These are phyloP conservation scores for Roridomyces roridus DNA, from an alignment of 768 basidiomycete genomes.

Conservation along the genomic window DNA sequence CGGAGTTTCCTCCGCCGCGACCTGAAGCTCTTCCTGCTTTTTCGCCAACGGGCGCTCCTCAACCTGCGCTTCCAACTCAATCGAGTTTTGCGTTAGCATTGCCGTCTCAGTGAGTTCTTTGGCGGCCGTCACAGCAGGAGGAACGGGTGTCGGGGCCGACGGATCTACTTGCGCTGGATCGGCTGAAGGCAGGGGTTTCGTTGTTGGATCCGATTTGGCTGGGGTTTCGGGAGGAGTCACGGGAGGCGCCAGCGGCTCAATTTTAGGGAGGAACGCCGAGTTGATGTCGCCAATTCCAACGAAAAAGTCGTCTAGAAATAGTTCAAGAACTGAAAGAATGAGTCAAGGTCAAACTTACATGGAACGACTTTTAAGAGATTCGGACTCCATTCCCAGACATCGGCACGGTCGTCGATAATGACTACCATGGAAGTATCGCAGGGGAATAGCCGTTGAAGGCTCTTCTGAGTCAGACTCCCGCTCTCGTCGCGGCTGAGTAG, in stretches of 20 bases:
- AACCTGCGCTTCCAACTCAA: constrained; percentile 82
- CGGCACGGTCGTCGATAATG: constrained; percentile 97
- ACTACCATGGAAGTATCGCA: constrained; percentile 99
- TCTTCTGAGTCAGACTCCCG: constrained; percentile 94
- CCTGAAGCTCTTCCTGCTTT: constrained; percentile 80
- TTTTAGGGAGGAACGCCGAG: constrained; percentile 88
- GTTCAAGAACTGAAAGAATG: constrained; percentile 23
- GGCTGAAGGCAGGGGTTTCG: constrained; percentile 31
- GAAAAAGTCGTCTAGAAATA: constrained; percentile 88
- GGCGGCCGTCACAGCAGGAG: constrained; percentile 41
- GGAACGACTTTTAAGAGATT: constrained; percentile 97
- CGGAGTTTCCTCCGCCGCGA: constrained; percentile 32
- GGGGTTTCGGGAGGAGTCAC: constrained; percentile 27
- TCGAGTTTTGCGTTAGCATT: constrained; percentile 71
- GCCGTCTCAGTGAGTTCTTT: constrained; percentile 55
- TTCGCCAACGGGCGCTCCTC: constrained; percentile 88
- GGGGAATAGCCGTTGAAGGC: constrained; percentile 90
- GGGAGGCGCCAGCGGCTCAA: constrained; percentile 57
- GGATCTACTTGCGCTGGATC: constrained; percentile 30
- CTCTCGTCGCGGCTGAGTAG: constrained; percentile 95
- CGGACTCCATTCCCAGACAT: constrained; percentile 98
- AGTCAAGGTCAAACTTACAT: constrained; percentile 55
- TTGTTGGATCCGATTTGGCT: constrained; percentile 16
- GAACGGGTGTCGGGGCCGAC: not conserved
- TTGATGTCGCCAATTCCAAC: constrained; percentile 99